Conservation (phyloP, 2,329 filamentous ascomycete genomes). For the Talaromyces sp. region DNA sequence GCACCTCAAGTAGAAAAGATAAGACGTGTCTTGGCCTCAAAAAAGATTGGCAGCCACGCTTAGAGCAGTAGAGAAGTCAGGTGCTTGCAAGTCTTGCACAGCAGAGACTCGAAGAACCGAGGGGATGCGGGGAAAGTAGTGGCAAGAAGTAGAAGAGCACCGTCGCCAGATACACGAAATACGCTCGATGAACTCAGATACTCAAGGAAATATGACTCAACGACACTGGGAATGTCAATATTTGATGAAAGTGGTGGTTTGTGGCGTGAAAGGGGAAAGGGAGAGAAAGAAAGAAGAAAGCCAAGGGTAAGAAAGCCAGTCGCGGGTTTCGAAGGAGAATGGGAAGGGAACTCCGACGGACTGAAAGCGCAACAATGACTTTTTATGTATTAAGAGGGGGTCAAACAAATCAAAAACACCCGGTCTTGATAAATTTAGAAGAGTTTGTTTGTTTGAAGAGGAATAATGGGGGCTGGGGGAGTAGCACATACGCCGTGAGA, state of each 20-base stretch:
- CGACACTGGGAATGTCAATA: background rate
- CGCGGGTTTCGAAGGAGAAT: background rate
- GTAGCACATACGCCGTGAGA: background rate
- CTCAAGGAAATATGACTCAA: background rate
- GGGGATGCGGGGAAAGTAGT: slow-evolving; percentile 14
- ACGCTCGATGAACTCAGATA: background rate
- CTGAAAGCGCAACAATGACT: slow-evolving; percentile 5
- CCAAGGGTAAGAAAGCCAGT: background rate
- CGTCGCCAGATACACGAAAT: background rate
- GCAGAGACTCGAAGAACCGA: slow-evolving; percentile 9
- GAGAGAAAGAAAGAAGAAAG: background rate
- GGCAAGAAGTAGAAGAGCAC: slow-evolving; percentile 13
- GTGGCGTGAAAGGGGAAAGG: background rate
- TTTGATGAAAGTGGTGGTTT: background rate
- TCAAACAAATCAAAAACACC: background rate
- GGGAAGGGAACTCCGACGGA: background rate
- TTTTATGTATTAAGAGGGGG: background rate
- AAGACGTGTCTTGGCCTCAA: background rate
- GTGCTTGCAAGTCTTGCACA: background rate
- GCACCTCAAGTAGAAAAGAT: background rate
- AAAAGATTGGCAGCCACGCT: background rate
- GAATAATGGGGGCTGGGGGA: background rate
- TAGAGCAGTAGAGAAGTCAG: background rate
- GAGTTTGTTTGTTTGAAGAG: background rate
- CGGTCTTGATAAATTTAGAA: background rate